Evolutionary conservation across 345 rosid species (phyloP), one percentile per base, ranked within the genome.

Genomic region (Hibiscus trionum): DNA sequence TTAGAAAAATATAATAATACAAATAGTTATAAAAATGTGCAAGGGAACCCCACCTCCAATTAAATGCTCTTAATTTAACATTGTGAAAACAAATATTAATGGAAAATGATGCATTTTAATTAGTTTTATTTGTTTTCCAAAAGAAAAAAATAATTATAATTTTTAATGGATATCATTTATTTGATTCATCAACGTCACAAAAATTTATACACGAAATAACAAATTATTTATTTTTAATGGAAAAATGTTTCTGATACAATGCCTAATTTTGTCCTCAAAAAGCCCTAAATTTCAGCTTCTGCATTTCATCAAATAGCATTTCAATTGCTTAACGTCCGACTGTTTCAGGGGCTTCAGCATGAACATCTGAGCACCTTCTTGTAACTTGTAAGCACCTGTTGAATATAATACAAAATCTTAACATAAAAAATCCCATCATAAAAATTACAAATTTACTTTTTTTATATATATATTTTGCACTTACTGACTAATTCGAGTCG

Each of bases 291-390:
- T 27, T 65, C 65, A 76, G 73, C 80, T 66, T 9, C 78, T 67
- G 76, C 80, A 75, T 37, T 77, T 86, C 84, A 82, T 69, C 80
- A 91, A 70, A 57, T 84, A 74, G 63, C 84, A 72, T 24, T 85
- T 89, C 55, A 93, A 66, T 68, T 83, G 82, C 82, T 83, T 81
- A 24, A 91, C 91, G 72, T 93, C 98, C 0, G 94, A 83, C 61
- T 75, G 88, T 69, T 93, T 91, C 66, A 91, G 78, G 0, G 97
- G 98, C 87, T 93, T 93, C 73, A 88, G 82, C 84, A 91, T 86
- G 82, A 93, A 93, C 89, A 86, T 88, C 52, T 93, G 87, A 14
- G 98, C 97, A 56, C 98, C 98, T 74, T 90, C 91, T 58, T 86
- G 86, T 75, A 93, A 78, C 91, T 58, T 86, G 86, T 75, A 93